A percentile compares a stretch with the other conserved stretches of the same genome.
Conservation (phyloP, 116 monocot species). For the Zostera marina region DNA sequence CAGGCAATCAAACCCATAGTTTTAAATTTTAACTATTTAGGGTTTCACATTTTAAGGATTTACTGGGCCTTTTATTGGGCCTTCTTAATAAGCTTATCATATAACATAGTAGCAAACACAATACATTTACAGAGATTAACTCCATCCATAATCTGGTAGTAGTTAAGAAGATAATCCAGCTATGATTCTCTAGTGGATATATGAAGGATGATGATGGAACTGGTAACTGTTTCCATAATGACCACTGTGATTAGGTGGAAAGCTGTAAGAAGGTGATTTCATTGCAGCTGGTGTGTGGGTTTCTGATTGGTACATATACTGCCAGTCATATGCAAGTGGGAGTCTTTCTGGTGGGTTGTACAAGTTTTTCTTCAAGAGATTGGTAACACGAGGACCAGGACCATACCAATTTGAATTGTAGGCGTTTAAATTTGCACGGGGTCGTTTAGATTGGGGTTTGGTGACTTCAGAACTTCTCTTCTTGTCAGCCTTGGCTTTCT, state of each 20-base stretch:
- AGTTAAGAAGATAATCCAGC: not conserved
- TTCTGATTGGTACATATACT: conserved; percentile 8
- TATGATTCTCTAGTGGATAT: conserved; percentile 5
- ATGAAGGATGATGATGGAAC: conserved; percentile 10
- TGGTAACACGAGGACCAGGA: conserved; percentile 16
- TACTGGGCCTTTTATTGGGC: no score
- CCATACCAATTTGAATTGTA: conserved; percentile 12
- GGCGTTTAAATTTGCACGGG: conserved; percentile 39
- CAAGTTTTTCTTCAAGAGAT: conserved; percentile 41
- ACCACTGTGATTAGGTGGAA: conserved; percentile 5
- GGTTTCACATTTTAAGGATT: no score
- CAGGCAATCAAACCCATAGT: no score
- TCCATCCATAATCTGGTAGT: not conserved
- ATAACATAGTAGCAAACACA: no score
- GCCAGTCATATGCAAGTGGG: conserved; percentile 11
- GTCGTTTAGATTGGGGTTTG: conserved; percentile 71
- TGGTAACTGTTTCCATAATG: conserved; percentile 11
- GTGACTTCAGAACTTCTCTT: conserved; percentile 59
- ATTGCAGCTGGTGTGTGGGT: conserved; percentile 5
- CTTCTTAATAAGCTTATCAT: no score
- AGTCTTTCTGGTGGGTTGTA: conserved; percentile 11
- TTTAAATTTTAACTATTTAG: no score
- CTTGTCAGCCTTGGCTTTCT: conserved; percentile 90
- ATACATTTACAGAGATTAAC: no score
- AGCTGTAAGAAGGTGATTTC: conserved; percentile 8